Percentiles rank a stretch among this genome's conserved stretches.
phyloP scores from a whole-genome alignment of 371 early-diverging fungal species.

The Apophysomyces trapeziformis region DNA sequence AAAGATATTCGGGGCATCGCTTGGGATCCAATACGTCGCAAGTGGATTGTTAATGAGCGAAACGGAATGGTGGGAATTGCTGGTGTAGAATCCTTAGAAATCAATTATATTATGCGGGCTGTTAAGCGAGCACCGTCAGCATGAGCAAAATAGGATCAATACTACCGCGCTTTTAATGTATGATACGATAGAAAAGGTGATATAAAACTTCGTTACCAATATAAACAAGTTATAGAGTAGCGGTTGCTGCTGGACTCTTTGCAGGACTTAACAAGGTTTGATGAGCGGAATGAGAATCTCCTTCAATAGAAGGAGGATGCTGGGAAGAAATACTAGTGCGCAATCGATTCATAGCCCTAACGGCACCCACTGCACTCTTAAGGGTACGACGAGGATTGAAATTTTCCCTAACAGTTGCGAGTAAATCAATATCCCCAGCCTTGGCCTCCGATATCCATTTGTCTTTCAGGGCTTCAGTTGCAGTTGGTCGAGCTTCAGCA shows the following conservation, averaged over 20 bases:
- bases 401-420: slow-evolving; percentile 65
- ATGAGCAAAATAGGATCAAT: background rate
- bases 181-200: background rate
- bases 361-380: slow-evolving; percentile 35
- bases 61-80: slow-evolving; percentile 41
- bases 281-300: too few relatives aligned
- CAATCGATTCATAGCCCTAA: slow-evolving; percentile 33
- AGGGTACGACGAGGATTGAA: slow-evolving; percentile 45
- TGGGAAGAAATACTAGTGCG: slow-evolving; percentile 11
- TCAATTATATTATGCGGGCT: slow-evolving; percentile 53
- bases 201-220: background rate
- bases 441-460: slow-evolving; percentile 72
- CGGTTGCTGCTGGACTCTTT: background rate
- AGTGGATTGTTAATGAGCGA: slow-evolving; percentile 41
- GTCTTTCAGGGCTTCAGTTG: slow-evolving; percentile 79
- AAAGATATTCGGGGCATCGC: slow-evolving; percentile 49
- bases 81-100: slow-evolving; percentile 45
- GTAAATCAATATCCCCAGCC: slow-evolving; percentile 60
- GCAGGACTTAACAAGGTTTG: background rate
- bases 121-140: background rate
- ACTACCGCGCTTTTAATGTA: background rate
- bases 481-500: slow-evolving; percentile 76
- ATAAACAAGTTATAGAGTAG: background rate
- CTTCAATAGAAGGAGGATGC: background rate
- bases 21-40: slow-evolving; percentile 48